Percentiles rank a stretch among this genome's conserved stretches.
Evolutionary conservation across 2,329 filamentous ascomycete genomes (phyloP).

Genomic region (Capronia coronata): DNA sequence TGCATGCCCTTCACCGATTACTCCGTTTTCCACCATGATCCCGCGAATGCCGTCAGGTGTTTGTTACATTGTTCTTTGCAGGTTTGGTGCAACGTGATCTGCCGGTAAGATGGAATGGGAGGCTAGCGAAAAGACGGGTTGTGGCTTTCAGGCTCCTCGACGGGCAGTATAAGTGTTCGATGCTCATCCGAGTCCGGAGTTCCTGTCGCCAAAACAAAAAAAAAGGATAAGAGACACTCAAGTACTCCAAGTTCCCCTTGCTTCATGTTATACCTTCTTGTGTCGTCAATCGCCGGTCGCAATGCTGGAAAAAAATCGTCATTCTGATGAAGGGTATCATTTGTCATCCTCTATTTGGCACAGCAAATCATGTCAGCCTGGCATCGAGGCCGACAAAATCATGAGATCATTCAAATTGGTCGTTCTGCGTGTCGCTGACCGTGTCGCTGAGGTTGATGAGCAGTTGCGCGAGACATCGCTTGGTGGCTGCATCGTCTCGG

Average conservation of each 20-base stretch:
- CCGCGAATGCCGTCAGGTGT: neutral
- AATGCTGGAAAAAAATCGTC: slow-evolving; percentile 22
- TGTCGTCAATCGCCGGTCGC: slow-evolving; percentile 20
- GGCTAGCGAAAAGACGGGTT: neutral
- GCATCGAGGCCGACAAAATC: slow-evolving; percentile 5
- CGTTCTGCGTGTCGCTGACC: slow-evolving; percentile 49
- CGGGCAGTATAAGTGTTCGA: slow-evolving; percentile 19
- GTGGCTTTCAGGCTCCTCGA: neutral
- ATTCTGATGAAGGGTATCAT: slow-evolving; percentile 19
- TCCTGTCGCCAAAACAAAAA: slow-evolving; percentile 11
- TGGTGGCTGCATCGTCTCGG: slow-evolving; percentile 93
- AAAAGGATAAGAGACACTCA: slow-evolving; percentile 9
- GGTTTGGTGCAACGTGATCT: too few relatives aligned
- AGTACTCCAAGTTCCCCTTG: slow-evolving; percentile 19
- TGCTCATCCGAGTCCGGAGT: slow-evolving; percentile 10
- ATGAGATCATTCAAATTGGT: slow-evolving; percentile 26
- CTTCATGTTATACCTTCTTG: slow-evolving; percentile 15
- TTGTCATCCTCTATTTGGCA: slow-evolving; percentile 14
- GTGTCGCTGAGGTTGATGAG: slow-evolving; percentile 94
- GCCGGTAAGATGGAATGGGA: neutral
- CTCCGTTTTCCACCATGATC: neutral
- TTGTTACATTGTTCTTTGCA: slow-evolving; percentile 11
- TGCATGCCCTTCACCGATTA: slow-evolving; percentile 4
- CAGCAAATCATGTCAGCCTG: slow-evolving; percentile 13
- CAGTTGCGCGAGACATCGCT: slow-evolving; percentile 93